Evolutionary conservation across 805 yeast species (phyloP).

Genomic region (Kluyveromyces siamensis): DNA sequence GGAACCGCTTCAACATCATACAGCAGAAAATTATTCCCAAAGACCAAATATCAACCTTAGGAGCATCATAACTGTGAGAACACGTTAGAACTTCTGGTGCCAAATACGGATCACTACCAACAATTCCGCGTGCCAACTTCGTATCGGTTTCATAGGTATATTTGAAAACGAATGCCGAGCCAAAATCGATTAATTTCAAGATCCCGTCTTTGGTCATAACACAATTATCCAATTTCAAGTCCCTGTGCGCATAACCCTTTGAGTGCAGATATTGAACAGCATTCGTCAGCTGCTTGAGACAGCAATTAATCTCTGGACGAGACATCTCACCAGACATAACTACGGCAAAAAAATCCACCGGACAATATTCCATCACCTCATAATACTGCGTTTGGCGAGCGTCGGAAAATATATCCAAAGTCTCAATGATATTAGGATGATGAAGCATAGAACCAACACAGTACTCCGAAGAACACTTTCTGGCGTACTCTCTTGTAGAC

Average conservation of each 20-base stretch:
- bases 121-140: constrained; percentile 63
- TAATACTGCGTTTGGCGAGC: constrained; percentile 61
- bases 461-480: constrained; percentile 81
- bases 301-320: constrained; percentile 73
- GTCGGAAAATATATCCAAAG: constrained; percentile 53
- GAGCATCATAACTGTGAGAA: constrained; percentile 55
- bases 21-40: constrained; percentile 78
- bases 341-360: constrained; percentile 75
- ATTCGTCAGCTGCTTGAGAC: constrained; percentile 61
- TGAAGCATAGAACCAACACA: constrained; percentile 77
- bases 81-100: constrained; percentile 70
- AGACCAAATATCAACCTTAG: constrained; percentile 77
- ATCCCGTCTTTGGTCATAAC: constrained; percentile 68
- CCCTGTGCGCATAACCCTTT: constrained; percentile 76
- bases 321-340: constrained; percentile 83
- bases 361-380: constrained; percentile 82
- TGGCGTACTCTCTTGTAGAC: constrained; percentile 66
- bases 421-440: constrained; percentile 73
- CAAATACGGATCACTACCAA: constrained; percentile 79
- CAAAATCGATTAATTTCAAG: constrained; percentile 72
- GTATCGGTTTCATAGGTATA: constrained; percentile 59
- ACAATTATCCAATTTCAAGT: constrained; percentile 75
- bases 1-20: constrained; percentile 76
- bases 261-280: constrained; percentile 71
- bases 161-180: constrained; percentile 73